These are phyloP conservation scores for Xylaria cubensis DNA, from an alignment of 495 filamentous ascomycete species.

Conservation along the genomic window DNA sequence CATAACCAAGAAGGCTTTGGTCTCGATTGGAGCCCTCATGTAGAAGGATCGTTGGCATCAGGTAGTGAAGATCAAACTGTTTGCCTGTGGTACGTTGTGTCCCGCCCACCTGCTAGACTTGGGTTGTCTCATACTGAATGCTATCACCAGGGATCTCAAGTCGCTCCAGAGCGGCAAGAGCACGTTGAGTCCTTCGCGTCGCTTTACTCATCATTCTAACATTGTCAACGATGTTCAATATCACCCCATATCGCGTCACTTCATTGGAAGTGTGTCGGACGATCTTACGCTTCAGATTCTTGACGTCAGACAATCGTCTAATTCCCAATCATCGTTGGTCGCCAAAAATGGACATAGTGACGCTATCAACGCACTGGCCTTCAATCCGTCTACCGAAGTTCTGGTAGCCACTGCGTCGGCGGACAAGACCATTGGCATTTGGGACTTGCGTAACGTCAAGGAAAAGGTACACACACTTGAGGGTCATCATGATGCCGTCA, in stretches of 20 bases:
- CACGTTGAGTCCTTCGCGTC: constrained; percentile 69
- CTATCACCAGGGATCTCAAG: constrained; percentile 73
- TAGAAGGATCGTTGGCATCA: constrained; percentile 81
- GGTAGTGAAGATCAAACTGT: constrained; percentile 92
- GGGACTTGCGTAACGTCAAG: constrained; percentile 91
- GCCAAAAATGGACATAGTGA: constrained; percentile 77
- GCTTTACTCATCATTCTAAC: constrained; percentile 86
- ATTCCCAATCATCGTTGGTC: constrained; percentile 66
- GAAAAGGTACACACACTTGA: constrained; percentile 84
- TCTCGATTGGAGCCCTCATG: constrained; percentile 87
- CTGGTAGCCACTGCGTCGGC: constrained; percentile 90
- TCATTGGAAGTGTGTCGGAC: constrained; percentile 94
- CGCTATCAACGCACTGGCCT: constrained; percentile 92
- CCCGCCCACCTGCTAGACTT: neutral
- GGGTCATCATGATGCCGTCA: constrained; percentile 86
- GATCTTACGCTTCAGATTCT: constrained; percentile 92
- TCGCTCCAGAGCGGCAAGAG: constrained; percentile 72
- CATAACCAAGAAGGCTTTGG: constrained; percentile 95
- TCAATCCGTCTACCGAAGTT: constrained; percentile 87
- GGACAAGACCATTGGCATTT: constrained; percentile 92
- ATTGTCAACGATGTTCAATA: constrained; percentile 97
- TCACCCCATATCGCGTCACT: constrained; percentile 78
- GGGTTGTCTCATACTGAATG: constrained; percentile 10
- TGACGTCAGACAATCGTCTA: constrained; percentile 74
- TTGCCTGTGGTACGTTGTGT: constrained; percentile 74